Base-by-base conservation (phyloP, 495 filamentous ascomycete species). In the Penicillium dipodomyicola region DNA sequence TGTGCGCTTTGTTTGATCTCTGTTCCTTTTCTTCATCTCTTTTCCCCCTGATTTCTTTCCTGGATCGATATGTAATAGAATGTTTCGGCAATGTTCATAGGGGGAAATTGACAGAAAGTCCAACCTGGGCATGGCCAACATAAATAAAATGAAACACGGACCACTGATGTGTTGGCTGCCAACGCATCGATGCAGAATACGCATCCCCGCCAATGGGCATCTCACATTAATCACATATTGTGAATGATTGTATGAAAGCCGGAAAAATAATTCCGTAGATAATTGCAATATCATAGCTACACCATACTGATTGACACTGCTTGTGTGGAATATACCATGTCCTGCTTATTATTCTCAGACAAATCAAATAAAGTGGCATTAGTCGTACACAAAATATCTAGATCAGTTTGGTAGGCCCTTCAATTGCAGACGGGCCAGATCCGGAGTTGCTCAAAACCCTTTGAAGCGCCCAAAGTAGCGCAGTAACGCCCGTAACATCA, bases 321-420 rank as follows among this genome's bases (percentile, higher is more conserved):
- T 25, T 25, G 5, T 25, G 6, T 5, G 23, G 4, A 25, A 25
- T 25, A 25, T 5, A 25, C 23, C 23, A 25, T 25, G 23, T 14
- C 15, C 29, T 29, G 23, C 17, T 39, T 25, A 29, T 33, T 32
- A 32, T 54, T 46, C 40, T 47, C 40, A 11, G 25, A 40, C 22
- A 46, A 43, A 37, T 23, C 20, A 52, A 52, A 35, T 51, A 30
- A 52, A 52, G 30, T 57, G 55, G 47, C 48, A 57, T 57, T 57
- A 57, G 30, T 57, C 55, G 55, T 57, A 57, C 55, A 57, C 47
- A 57, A 57, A 57, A 35, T 50, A 50, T 57, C 54, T 50, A 57
- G 47, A 57, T 50, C 54, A 41, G 54, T 57, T 57, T 57, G 50
- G 45, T 35, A 32, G 35, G 49, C 9, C 49, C 48, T 39, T 49